A percentile compares a stretch with the other conserved stretches of the same genome.
These are phyloP conservation scores for Phaffia rhodozyma DNA, from an alignment of 1,284 basidiomycete species.

Conservation along the genomic window DNA sequence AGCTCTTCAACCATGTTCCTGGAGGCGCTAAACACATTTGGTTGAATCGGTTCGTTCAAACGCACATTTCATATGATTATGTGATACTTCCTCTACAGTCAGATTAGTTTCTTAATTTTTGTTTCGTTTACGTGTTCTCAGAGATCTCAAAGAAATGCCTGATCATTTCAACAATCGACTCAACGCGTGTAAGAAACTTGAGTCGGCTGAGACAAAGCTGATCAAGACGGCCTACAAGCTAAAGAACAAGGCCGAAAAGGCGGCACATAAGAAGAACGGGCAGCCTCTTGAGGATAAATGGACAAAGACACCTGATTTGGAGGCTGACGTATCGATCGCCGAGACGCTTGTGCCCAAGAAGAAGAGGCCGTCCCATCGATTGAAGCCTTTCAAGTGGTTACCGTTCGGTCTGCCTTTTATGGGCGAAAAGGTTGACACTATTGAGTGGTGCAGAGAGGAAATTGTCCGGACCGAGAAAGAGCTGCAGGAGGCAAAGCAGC, in stretches of 20 bases:
- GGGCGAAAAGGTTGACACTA: conserved; percentile 77
- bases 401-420: conserved; percentile 51
- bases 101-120: conserved; percentile 12
- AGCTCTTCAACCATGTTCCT: conserved; percentile 56
- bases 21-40: conserved; percentile 66
- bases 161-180: conserved; percentile 48
- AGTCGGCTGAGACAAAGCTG: conserved; percentile 50
- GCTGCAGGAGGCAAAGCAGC: conserved; percentile 30
- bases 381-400: conserved; percentile 45
- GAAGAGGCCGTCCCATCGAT: conserved; percentile 67
- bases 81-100: not conserved
- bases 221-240: conserved; percentile 43
- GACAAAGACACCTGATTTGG: conserved; percentile 19
- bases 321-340: conserved; percentile 34
- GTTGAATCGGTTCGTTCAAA: conserved; percentile 49
- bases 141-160: conserved; percentile 49
- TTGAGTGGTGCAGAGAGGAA: conserved; percentile 60
- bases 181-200: conserved; percentile 49
- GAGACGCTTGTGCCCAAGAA: conserved; percentile 52
- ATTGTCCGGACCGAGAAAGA: conserved; percentile 27
- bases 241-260: conserved; percentile 23
- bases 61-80: conserved; percentile 1
- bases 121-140: conserved; percentile 22
- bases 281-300: conserved; percentile 13
- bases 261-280: conserved; percentile 23